Base-by-base conservation (phyloP, 2,329 filamentous ascomycete species). In the Pseudogymnoascus verrucosus region DNA sequence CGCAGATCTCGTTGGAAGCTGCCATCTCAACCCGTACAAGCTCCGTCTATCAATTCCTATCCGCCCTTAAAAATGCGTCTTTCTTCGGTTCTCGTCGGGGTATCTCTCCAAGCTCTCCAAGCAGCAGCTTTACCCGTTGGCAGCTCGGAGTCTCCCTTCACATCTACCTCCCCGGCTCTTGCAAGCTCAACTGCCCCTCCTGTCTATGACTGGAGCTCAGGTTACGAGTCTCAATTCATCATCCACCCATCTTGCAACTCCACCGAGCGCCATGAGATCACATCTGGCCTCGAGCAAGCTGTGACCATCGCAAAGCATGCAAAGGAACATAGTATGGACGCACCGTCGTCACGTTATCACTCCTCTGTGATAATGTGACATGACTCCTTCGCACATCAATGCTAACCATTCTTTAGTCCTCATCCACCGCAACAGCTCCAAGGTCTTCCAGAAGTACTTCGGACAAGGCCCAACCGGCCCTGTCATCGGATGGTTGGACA, bases 171-270 rank as follows among this genome's bases (percentile, higher is more conserved):
- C 12, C 16, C 40, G 34, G 60, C 60, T 16, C 34, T 44, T 19
- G 19, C 37, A 40, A 23, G 16, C 37, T 40, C 37, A 12, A 62
- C 60, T 26, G 5, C 37, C 19, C 5, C 19, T 19, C 36, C 37
- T 5, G 54, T 36, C 11, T 62, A 62, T 31, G 60, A 62, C 60
- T 62, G 60, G 60, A 42, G 34, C 40, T 12, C 11, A n/a, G 60
- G 40, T 14, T 62, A 47, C 8, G 26, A 39, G 7, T 57, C 60
- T 14, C 63, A 68, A 8, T 80, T 76, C 68, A 75, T 77, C 14
- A 87, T 89, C 71, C 87, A 89, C 73, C 72, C 78, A 36, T 88
- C 85, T 23, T 90, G 88, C 76, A 89, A 90, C 69, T 74, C 77
- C 60, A 89, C 86, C 1, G 79, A 88, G 68, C 78, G 76, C 44